A percentile compares a stretch with the other conserved stretches of the same genome.
Evolutionary conservation across 495 filamentous ascomycete species (phyloP).

Genomic region (Eremomyces bilateralis): DNA sequence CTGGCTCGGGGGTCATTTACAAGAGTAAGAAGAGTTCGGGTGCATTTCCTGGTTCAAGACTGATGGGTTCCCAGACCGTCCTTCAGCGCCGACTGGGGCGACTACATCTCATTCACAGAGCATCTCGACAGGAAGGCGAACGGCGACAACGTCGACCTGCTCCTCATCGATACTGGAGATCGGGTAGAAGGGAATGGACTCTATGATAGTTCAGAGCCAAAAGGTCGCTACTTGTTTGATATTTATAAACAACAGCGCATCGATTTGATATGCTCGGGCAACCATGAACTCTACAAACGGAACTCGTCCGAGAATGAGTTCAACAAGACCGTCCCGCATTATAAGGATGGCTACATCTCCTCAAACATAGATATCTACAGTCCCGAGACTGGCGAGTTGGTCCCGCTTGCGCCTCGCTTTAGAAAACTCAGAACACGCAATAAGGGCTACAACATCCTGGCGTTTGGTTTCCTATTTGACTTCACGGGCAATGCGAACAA

Average conservation of each 20-base stretch:
- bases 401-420: slow-evolving; percentile 63
- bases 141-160: slow-evolving; percentile 51
- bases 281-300: slow-evolving; percentile 82
- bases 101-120: slow-evolving; percentile 82
- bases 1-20: slow-evolving; percentile 84
- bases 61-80: slow-evolving; percentile 33
- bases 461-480: slow-evolving; percentile 88
- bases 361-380: slow-evolving; percentile 84
- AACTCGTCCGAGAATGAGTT: slow-evolving; percentile 60
- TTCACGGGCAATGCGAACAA: slow-evolving; percentile 80
- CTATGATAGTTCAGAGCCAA: slow-evolving; percentile 78
- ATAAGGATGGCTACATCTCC: slow-evolving; percentile 52
- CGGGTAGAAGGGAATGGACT: slow-evolving; percentile 88
- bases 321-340: slow-evolving; percentile 54
- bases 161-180: slow-evolving; percentile 87
- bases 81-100: slow-evolving; percentile 91
- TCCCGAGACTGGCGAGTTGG: slow-evolving; percentile 38
- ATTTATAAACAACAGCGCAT: slow-evolving; percentile 65
- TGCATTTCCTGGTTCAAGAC: no score
- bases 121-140: slow-evolving; percentile 65
- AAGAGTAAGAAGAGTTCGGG: slow-evolving; percentile 36
- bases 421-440: slow-evolving; percentile 80
- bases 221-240: slow-evolving; percentile 67
- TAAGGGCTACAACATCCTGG: slow-evolving; percentile 57
- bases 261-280: slow-evolving; percentile 73